These are phyloP conservation scores for Leersia perrieri DNA, from an alignment of 176 grass and related monocot species.

Conservation along the genomic window DNA sequence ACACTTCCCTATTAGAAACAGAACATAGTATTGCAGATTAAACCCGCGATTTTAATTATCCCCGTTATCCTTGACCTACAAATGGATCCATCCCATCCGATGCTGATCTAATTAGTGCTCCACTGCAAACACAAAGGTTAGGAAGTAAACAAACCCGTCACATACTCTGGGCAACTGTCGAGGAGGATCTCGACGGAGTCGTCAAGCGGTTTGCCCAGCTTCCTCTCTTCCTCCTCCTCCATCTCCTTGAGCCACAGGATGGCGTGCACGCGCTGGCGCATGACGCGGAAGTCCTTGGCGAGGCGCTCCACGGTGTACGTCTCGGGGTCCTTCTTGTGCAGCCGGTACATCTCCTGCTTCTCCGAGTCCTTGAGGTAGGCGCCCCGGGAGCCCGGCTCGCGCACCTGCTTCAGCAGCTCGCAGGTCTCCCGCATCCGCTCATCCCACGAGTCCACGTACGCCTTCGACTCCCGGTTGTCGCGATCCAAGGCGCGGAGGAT, in stretches of 20 bases:
- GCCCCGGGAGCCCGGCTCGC: slow-evolving; percentile 66
- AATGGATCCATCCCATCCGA: neutral
- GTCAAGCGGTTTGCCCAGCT: slow-evolving; percentile 71
- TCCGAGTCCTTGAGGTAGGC: slow-evolving; percentile 90
- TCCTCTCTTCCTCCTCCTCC: slow-evolving; percentile 96
- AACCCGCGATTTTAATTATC: neutral
- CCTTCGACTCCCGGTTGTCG: slow-evolving; percentile 33
- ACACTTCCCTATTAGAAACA: neutral
- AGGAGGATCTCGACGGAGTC: slow-evolving; percentile 94
- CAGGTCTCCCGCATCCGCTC: slow-evolving; percentile 59
- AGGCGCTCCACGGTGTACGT: slow-evolving; percentile 84
- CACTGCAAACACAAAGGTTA: slow-evolving; percentile 6
- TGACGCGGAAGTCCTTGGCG: slow-evolving; percentile 90
- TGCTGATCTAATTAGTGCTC: neutral
- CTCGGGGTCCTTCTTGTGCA: slow-evolving; percentile 86
- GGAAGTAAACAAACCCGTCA: slow-evolving; percentile 10
- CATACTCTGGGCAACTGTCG: slow-evolving; percentile 87
- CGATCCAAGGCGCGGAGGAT: slow-evolving; percentile 39
- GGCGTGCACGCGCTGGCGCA: slow-evolving; percentile 95
- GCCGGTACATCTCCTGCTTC: slow-evolving; percentile 91
- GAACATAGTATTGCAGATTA: neutral
- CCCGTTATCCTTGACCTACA: neutral
- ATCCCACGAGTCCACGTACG: slow-evolving; percentile 65
- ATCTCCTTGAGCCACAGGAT: slow-evolving; percentile 95
- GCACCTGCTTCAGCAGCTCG: slow-evolving; percentile 80